Evolutionary conservation across 108 stramenopile genomes (phyloP).

Genomic region (Cyclotella choctawhatcheeana): DNA sequence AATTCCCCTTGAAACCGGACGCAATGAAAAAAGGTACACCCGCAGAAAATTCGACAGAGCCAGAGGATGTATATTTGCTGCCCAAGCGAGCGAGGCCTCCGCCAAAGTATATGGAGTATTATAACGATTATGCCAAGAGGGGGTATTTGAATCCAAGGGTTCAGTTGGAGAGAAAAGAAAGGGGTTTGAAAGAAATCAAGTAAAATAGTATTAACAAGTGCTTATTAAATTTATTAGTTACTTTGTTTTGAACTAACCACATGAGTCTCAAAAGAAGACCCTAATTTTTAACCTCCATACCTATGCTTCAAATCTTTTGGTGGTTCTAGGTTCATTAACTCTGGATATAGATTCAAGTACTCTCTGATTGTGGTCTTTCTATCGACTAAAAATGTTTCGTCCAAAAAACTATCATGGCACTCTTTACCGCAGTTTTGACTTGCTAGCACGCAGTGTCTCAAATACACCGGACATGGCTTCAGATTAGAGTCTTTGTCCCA

Average conservation of each 20-base stretch:
- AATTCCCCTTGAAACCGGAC: conserved; percentile 66
- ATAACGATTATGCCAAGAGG: conserved; percentile 89
- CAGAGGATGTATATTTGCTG: conserved; percentile 36
- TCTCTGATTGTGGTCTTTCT: conserved; percentile 71
- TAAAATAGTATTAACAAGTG: too few species aligned
- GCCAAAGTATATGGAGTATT: conserved; percentile 93
- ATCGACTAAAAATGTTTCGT: conserved; percentile 83
- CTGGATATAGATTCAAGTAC: conserved; percentile 64
- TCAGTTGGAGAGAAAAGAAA: conserved; percentile 72
- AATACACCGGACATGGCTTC: conserved; percentile 81
- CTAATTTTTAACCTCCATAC: conserved; percentile 62
- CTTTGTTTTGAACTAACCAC: background rate
- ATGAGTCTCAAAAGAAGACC: background rate
- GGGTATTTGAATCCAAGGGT: conserved; percentile 96
- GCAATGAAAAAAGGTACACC: background rate
- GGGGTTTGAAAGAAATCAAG: conserved; percentile 54
- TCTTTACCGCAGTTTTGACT: conserved; percentile 50
- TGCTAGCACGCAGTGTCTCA: conserved; percentile 86
- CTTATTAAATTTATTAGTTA: background rate
- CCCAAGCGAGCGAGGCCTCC: conserved; percentile 94
- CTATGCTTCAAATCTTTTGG: conserved; percentile 54
- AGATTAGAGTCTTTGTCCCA: conserved; percentile 72
- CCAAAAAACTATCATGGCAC: conserved; percentile 77
- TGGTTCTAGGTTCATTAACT: conserved; percentile 55
- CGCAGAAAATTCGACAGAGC: conserved; percentile 3